A percentile compares a stretch with the other conserved stretches of the same genome.
phyloP scores from a whole-genome alignment of 805 yeast genomes.

The Ogataea degrootiae region DNA sequence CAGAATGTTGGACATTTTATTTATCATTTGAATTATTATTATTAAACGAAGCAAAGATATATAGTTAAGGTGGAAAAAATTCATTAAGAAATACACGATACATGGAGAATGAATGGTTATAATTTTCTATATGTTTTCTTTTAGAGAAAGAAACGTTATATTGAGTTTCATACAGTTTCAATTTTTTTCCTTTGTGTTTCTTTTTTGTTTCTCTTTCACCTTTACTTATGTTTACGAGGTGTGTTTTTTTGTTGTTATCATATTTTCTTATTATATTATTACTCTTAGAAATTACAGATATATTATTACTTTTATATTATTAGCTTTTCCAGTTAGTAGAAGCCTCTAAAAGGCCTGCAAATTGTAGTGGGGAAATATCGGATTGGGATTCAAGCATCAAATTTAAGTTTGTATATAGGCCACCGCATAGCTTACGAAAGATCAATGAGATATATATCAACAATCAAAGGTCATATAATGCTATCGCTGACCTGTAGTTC shows the following conservation, averaged over 20 bases:
- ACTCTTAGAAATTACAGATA: neutral
- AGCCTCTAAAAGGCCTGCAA: neutral
- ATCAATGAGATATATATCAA: no score
- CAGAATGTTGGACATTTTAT: no score
- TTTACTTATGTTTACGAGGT: slow-evolving; percentile 8
- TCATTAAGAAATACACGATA: neutral
- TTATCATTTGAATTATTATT: no score
- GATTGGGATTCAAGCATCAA: no score
- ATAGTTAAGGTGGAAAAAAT: neutral
- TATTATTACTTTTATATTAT: neutral
- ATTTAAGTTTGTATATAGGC: no score
- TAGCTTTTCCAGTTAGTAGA: neutral
- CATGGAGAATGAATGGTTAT: no score
- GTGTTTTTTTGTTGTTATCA: slow-evolving; percentile 8
- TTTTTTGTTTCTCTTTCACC: neutral
- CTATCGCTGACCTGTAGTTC: neutral
- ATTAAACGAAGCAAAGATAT: no score
- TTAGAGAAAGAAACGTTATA: neutral
- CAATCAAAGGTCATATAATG: neutral
- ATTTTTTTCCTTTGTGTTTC: neutral
- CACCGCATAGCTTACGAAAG: no score
- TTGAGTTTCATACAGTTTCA: neutral
- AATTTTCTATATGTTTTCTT: no score
- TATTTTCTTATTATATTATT: slow-evolving; percentile 8
- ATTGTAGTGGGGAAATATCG: no score